Percentiles rank a stretch among this genome's conserved stretches.
These are phyloP conservation scores for Euptelea pleiosperma DNA, from an alignment of 164 flowering plant genomes.

Conservation along the genomic window DNA sequence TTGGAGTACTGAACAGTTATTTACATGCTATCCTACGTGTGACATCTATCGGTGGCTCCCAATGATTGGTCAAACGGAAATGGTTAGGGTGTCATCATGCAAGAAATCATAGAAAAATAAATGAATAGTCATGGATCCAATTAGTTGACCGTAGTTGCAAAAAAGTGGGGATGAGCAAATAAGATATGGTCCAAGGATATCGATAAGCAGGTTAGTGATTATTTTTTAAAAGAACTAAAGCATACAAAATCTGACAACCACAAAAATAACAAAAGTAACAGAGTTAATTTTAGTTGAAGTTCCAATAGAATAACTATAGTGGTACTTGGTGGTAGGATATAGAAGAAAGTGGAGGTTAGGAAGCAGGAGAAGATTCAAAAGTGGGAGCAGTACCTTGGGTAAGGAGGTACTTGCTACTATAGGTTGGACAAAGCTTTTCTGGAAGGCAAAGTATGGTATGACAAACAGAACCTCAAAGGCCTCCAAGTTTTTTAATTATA, in stretches of 20 bases:
- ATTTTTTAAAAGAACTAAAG: too few relatives aligned
- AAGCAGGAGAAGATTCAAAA: not conserved
- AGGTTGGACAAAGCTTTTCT: not conserved
- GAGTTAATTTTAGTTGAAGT: not conserved
- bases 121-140: too few relatives aligned
- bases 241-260: not conserved
- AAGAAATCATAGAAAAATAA: too few relatives aligned
- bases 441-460: not conserved
- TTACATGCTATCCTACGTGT: not conserved
- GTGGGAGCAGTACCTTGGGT: not conserved
- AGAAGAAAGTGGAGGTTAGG: not conserved
- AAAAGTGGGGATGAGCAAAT: too few relatives aligned
- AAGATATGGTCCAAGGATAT: too few relatives aligned
- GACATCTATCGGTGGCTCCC: not conserved
- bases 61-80: too few relatives aligned
- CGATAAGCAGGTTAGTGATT: too few relatives aligned
- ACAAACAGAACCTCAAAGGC: not conserved
- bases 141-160: too few relatives aligned
- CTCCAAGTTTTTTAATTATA: not conserved
- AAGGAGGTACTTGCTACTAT: not conserved
- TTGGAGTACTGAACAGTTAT: too few relatives aligned
- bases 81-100: too few relatives aligned
- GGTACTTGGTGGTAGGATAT: not conserved
- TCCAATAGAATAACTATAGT: not conserved
- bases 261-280: not conserved